Conservation (phyloP, 441 rosid species). For the Eutrema salsugineum region DNA sequence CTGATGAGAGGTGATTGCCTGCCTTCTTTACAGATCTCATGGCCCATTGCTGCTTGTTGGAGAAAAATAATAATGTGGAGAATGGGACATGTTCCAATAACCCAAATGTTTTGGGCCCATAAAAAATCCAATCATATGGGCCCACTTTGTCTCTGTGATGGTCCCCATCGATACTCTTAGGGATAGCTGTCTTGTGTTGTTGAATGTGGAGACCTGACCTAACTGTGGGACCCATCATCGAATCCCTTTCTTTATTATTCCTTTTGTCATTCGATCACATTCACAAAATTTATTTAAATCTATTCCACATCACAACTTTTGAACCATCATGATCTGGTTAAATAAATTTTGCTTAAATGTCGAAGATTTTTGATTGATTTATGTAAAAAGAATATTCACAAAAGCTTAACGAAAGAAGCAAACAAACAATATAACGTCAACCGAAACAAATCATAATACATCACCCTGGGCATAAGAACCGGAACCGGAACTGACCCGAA, state of each 20-base stretch:
- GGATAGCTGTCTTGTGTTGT: conserved; percentile 20
- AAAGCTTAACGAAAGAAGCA: background rate
- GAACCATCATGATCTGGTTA: too few species aligned
- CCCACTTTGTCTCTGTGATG: conserved; percentile 14
- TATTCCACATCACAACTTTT: background rate
- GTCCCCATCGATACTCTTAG: conserved; percentile 22
- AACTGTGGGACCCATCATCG: conserved; percentile 16
- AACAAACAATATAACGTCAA: background rate
- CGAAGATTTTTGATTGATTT: background rate
- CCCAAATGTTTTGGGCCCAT: conserved; percentile 27
- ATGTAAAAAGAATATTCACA: background rate
- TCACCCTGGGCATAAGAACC: too few species aligned
- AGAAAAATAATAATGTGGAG: conserved; percentile 2
- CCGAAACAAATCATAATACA: too few species aligned
- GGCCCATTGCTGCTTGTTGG: conserved; percentile 18
- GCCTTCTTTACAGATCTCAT: background rate
- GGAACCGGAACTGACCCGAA: too few species aligned
- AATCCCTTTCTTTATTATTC: conserved; percentile 26
- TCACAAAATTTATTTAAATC: conserved; percentile 15
- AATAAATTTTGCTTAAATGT: background rate
- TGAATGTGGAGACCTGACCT: conserved; percentile 36
- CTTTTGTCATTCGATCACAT: conserved; percentile 25
- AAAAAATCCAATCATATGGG: conserved; percentile 17
- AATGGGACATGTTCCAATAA: conserved; percentile 16
- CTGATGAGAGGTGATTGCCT: conserved; percentile 4